These are phyloP conservation scores for Phytophthora quininea DNA, from an alignment of 352 stramenopile species.

Conservation along the genomic window DNA sequence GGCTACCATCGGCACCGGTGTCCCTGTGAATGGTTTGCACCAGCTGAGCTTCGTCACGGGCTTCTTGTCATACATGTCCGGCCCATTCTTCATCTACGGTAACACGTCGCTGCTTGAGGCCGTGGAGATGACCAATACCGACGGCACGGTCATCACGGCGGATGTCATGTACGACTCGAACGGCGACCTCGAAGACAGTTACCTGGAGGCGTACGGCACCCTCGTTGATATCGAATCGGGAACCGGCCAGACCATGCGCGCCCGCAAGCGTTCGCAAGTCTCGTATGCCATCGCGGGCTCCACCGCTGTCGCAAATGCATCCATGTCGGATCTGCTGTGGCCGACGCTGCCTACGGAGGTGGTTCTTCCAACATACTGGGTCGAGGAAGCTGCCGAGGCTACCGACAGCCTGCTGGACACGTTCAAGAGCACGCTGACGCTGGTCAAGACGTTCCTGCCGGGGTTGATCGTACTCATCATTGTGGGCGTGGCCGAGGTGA, in stretches of 20 bases:
- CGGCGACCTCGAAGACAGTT: slow-evolving; percentile 47
- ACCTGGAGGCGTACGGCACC: slow-evolving; percentile 56
- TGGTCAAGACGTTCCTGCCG: slow-evolving; percentile 61
- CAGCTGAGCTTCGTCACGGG: slow-evolving; percentile 66
- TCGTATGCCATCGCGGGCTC: slow-evolving; percentile 63
- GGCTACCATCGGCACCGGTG: slow-evolving; percentile 41
- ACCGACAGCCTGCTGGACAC: slow-evolving; percentile 41
- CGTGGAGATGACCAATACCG: slow-evolving; percentile 62
- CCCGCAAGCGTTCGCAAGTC: slow-evolving; percentile 62
- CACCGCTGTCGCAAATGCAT: slow-evolving; percentile 29
- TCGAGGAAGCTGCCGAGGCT: slow-evolving; percentile 55
- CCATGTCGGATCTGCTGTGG: slow-evolving; percentile 75
- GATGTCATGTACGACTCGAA: slow-evolving; percentile 54
- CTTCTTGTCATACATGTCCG: slow-evolving; percentile 77
- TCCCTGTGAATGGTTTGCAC: slow-evolving; percentile 72
- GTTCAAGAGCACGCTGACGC: slow-evolving; percentile 53
- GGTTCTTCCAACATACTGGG: slow-evolving; percentile 67
- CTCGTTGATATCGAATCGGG: slow-evolving; percentile 74
- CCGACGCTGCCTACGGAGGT: slow-evolving; percentile 57
- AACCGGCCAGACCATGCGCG: slow-evolving; percentile 75
- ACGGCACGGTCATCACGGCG: slow-evolving; percentile 51
- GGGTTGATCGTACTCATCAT: slow-evolving; percentile 64
- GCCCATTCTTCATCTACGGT: slow-evolving; percentile 69
- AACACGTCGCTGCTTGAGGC: slow-evolving; percentile 46
- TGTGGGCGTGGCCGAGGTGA: slow-evolving; percentile 42